Evolutionary conservation across 1,139 yeast genomes (phyloP).

Genomic region (Candida glucosophila): DNA sequence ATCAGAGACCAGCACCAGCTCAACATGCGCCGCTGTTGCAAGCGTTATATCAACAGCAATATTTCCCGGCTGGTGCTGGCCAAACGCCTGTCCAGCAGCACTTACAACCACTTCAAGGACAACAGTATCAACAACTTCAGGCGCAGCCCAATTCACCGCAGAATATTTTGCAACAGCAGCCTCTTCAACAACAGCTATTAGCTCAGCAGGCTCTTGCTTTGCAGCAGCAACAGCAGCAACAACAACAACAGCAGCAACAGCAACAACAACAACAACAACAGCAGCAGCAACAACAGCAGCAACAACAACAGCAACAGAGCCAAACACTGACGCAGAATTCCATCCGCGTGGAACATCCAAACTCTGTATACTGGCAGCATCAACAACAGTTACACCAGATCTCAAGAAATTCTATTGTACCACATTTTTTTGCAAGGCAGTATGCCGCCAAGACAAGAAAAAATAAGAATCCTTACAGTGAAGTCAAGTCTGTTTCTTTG

Average conservation of each 20-base stretch:
- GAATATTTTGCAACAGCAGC: constrained; percentile 13
- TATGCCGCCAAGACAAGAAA: constrained; percentile 77
- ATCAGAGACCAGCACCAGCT: constrained; percentile 14
- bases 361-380: constrained; percentile 74
- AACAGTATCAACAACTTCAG: constrained; percentile 5
- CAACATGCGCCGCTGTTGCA: no score
- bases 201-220: constrained; percentile 19
- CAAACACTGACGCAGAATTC: constrained; percentile 20
- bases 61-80: no score
- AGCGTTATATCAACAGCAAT: no score
- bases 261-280: constrained; percentile 14
- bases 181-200: constrained; percentile 20
- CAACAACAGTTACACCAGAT: constrained; percentile 75
- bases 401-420: constrained; percentile 63
- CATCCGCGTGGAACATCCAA: constrained; percentile 38
- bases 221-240: constrained; percentile 16
- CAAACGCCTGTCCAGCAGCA: no score
- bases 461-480: constrained; percentile 38
- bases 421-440: constrained; percentile 88
- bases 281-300: constrained; percentile 10
- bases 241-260: constrained; percentile 11
- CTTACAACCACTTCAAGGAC: constrained; percentile 15
- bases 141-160: constrained; percentile 10
- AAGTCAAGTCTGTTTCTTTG: constrained; percentile 35
- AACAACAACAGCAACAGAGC: constrained; percentile 13